Evolutionary conservation across 1,284 basidiomycete genomes (phyloP), one percentile per base, ranked within the genome.

Genomic region (Irpex sp.): DNA sequence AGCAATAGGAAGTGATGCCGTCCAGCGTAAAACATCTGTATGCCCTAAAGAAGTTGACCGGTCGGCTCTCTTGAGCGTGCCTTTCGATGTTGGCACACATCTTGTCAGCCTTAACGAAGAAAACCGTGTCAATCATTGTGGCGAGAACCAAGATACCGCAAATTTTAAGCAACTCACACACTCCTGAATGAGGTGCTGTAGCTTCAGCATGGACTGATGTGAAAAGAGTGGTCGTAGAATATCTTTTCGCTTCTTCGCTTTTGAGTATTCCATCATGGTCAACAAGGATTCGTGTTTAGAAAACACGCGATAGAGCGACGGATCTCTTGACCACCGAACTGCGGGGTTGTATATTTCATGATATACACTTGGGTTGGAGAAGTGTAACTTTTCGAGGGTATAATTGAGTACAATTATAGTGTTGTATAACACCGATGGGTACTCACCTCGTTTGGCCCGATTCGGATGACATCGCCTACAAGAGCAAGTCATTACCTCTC

Each of bases 171-270:
- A 5, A 55, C 70, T 47, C 40, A 76, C 76, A 38, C 63, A 70
- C 11, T 70, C 62, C 62, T 72, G 72, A 36, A 77, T 61, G 13
- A 74, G 58, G 19, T 65, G 36, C 57, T 77, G 74, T 15, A 76
- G 63, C 21, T 70, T 65, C 21, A 74, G 59, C 36, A 76, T 73
- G 1, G 72, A 70, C 2, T 68, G 65, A 11, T 76, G 68, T 5
- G 75, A 76, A 65, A 77, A 78, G 9, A 75, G 65, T 3, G 74
- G 72, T 19, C 60, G 64, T 21, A 77, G 64, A 26, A 74, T 59
- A 15, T 76, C 73, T 44, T 69, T 69, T 3, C 73, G 66, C 40
- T 65, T 61, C 65, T 73, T 75, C 6, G 74, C 71, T 26, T 70
- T 63, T 15, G 63, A 55, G 13, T 70, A 68, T 58, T 74, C 70